Evolutionary conservation across 495 filamentous ascomycete species (phyloP).

Genomic region (Neurospora hispaniola): DNA sequence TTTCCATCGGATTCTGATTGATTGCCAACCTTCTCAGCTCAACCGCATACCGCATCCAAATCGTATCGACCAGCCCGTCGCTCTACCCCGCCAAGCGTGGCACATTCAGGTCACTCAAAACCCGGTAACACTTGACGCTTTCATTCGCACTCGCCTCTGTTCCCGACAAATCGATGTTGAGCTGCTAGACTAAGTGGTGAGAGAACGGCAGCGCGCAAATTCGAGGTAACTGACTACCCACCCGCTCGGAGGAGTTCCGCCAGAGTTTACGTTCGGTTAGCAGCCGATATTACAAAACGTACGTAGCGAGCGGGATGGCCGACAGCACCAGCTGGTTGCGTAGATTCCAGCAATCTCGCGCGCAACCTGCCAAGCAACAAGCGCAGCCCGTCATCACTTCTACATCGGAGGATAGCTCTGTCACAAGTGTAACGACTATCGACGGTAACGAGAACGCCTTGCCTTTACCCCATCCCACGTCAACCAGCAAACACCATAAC

Average conservation of each 20-base stretch:
- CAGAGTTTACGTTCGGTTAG: not conserved
- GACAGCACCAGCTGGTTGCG: conserved; percentile 21
- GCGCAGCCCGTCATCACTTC: not conserved
- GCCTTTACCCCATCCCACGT: not conserved
- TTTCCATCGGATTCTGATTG: not conserved
- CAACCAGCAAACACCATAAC: not conserved
- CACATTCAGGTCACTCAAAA: not conserved
- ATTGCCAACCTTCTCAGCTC: not conserved
- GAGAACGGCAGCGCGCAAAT: not conserved
- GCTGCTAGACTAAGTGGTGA: not conserved
- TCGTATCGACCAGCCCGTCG: not conserved
- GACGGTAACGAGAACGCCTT: not conserved
- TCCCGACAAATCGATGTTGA: not conserved
- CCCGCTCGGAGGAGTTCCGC: not conserved
- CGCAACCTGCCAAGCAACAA: not conserved
- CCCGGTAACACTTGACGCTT: not conserved
- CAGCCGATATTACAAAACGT: not conserved
- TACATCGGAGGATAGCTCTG: not conserved
- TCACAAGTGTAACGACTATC: not conserved
- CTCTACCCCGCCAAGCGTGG: not conserved
- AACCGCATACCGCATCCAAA: not conserved
- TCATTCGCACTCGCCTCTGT: not conserved
- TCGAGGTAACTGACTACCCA: not conserved
- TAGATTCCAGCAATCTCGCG: conserved; percentile 16
- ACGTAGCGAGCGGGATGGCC: conserved; percentile 12